These are phyloP conservation scores for Claviceps digitariae DNA, from an alignment of 2,329 filamentous ascomycete genomes.

Conservation along the genomic window DNA sequence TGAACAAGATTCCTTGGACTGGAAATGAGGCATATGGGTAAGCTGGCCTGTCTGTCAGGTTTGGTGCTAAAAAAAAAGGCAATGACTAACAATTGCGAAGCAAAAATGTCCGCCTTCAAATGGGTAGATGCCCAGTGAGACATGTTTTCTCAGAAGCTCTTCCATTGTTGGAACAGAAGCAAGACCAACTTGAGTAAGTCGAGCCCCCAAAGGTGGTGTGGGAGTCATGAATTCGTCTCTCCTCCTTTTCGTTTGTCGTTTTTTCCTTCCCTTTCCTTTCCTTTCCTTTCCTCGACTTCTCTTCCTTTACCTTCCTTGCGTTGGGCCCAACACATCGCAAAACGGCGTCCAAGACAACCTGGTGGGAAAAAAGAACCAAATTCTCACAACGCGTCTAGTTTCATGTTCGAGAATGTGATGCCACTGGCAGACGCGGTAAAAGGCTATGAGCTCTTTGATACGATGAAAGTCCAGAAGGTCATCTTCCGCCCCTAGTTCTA, in stretches of 20 bases:
- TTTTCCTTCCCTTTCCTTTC: too few relatives aligned
- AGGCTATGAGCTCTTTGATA: slow-evolving; percentile 59
- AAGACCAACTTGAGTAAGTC: slow-evolving; percentile 50
- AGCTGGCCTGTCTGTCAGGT: slow-evolving; percentile 8
- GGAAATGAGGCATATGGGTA: slow-evolving; percentile 49
- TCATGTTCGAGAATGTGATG: slow-evolving; percentile 68
- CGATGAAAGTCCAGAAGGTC: slow-evolving; percentile 62
- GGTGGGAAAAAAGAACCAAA: not conserved
- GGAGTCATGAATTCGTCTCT: not conserved
- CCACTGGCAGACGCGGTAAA: slow-evolving; percentile 51
- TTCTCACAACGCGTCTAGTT: slow-evolving; percentile 29
- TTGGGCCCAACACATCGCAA: not conserved
- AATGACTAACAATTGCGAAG: slow-evolving; percentile 19
- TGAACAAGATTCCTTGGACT: slow-evolving; percentile 46
- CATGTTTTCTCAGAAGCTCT: slow-evolving; percentile 56
- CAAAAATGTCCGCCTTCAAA: slow-evolving; percentile 61
- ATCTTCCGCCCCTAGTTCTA: slow-evolving; percentile 43
- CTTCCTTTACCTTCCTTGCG: not conserved
- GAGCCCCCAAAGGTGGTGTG: not conserved
- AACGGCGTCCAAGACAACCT: not conserved
- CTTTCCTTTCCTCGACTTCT: not conserved
- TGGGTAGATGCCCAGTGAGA: slow-evolving; percentile 64
- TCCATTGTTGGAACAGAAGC: slow-evolving; percentile 49
- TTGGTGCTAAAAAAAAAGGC: slow-evolving; percentile 6
- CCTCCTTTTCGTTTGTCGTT: not conserved